Evolutionary conservation across 139 green algal genomes (phyloP), one percentile per base, ranked within the genome.

Genomic region (Parachlorella kessleri): DNA sequence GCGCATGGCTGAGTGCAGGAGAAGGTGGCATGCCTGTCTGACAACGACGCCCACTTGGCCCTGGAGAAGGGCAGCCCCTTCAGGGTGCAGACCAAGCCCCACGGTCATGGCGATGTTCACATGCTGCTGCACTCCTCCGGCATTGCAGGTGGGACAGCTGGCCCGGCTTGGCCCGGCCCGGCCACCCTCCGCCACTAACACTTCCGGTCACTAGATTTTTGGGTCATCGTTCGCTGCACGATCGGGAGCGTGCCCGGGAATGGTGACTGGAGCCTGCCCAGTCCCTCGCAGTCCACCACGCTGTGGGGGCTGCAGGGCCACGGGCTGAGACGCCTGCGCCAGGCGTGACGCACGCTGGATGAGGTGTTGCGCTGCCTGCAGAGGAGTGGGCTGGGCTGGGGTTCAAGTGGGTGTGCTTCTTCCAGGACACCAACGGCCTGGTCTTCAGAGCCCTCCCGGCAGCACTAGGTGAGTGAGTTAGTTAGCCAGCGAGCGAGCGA

Each of bases 61-160:
- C 83, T 98, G 53, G 78, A 83, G 0, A 41, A 76, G 4, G 93
- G 98, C 86, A 36, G 38, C 26, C 73, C 77, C 9, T 99, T 88
- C 72, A 33, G 32, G 64, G 55, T 95, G 42, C 91, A 96, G 87
- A 98, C 94, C 65, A 99, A 99, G 88, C 97, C 97, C 7, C 97
- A 99, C 78, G 97, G 97, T 5, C 97, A 99, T 75, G 97, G 97
- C 33, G 97, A 99, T 79, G 97, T 99, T 76, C 97, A 99, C 82
- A 88, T 91, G 55, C 90, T 99, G 83, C 89, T 99, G 73, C 89
- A 98, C 77, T 75, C 75, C 23, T 86, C 66, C 14, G 96, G 96
- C 30, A 63, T 95, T n/a, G 79, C 70, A 8, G 70, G 32, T 59
- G 48, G n/a, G n/a, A n/a, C n/a, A n/a, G n/a, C n/a, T n/a, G n/a